Conservation (phyloP, 331 rosid genomes). For the Spiraea crenata region DNA sequence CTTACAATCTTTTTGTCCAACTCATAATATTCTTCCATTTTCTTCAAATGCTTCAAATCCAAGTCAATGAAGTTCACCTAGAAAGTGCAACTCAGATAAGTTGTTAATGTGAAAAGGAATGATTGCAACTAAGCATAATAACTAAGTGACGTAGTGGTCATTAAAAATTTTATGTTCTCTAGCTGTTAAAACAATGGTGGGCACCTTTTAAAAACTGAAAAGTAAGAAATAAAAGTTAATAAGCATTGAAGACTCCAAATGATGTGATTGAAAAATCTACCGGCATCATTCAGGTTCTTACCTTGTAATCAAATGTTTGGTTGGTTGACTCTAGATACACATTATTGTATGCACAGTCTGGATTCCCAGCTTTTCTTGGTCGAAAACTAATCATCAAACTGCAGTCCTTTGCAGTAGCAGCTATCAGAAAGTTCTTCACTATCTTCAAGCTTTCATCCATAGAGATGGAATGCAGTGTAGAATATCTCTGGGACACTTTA, state of each 20-base stretch:
- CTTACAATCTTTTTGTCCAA: conserved; percentile 78
- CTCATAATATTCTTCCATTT: conserved; percentile 82
- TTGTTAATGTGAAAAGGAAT: conserved; percentile 17
- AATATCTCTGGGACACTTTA: conserved; percentile 36
- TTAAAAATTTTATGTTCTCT: not conserved
- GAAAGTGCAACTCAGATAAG: conserved; percentile 32
- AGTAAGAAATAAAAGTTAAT: not conserved
- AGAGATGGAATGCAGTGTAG: conserved; percentile 67
- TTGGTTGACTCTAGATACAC: conserved; percentile 58
- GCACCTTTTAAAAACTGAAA: not conserved
- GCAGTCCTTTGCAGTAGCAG: conserved; percentile 92
- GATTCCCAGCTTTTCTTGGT: conserved; percentile 45
- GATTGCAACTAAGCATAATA: not conserved
- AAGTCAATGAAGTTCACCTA: conserved; percentile 81
- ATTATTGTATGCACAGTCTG: conserved; percentile 40
- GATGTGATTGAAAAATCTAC: not conserved
- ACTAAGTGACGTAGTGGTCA: not conserved
- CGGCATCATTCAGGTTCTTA: conserved; percentile 16
- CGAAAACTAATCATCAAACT: conserved; percentile 83
- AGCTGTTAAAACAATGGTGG: not conserved
- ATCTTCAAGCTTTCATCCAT: conserved; percentile 68
- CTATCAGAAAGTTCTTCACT: conserved; percentile 71
- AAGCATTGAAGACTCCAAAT: not conserved
- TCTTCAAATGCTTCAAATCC: conserved; percentile 80
- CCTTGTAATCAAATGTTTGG: conserved; percentile 85